phyloP scores from a whole-genome alignment of 106 monocot species.

The Dendrobium nobile region DNA sequence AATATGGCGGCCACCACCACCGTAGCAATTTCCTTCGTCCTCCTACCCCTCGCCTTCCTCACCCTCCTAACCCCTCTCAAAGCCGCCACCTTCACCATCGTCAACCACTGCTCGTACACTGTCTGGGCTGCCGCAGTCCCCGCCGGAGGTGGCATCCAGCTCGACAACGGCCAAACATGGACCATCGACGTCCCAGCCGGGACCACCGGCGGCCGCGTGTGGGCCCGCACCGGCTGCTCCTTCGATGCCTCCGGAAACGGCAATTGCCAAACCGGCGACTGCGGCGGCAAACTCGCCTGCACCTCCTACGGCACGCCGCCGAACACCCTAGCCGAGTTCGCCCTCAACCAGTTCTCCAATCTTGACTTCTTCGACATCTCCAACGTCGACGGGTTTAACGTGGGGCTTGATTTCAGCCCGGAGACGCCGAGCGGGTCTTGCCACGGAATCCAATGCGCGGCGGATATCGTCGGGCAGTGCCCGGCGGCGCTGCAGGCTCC shows the following conservation, averaged over 20 bases:
- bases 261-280: background rate
- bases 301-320: background rate
- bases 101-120: background rate
- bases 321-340: background rate
- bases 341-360: background rate
- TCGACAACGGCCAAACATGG: background rate
- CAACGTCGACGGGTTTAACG: conserved; percentile 35
- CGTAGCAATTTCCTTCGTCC: no score
- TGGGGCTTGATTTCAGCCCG: conserved; percentile 30
- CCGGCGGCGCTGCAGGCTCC: conserved; percentile 28
- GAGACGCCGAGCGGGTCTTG: conserved; percentile 11
- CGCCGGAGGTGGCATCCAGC: background rate
- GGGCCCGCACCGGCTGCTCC: background rate
- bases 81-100: background rate
- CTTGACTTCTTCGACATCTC: conserved; percentile 27
- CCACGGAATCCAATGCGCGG: conserved; percentile 7
- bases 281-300: background rate
- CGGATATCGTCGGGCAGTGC: conserved; percentile 28
- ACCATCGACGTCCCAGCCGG: background rate
- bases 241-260: background rate
- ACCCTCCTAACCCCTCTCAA: background rate
- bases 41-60: no score
- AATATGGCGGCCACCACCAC: no score
- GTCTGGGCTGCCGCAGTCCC: background rate
- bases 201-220: background rate